phyloP scores from a whole-genome alignment of 2,329 filamentous ascomycete species.

The Pseudopyricularia javanii region DNA sequence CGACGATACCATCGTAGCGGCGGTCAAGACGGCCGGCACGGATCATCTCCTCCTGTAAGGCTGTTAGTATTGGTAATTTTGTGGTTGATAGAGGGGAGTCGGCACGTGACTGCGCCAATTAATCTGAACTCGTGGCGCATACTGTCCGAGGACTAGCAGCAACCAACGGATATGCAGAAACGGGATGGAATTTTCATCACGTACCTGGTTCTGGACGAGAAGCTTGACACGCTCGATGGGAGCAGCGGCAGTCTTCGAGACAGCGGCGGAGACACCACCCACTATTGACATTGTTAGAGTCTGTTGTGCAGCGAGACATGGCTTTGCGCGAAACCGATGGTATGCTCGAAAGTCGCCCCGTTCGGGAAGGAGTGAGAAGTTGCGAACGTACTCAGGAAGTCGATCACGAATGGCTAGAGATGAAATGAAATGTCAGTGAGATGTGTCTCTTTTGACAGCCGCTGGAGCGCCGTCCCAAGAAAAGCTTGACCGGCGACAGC shows the following conservation, averaged over 20 bases:
- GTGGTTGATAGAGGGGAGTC: neutral
- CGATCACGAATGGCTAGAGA: slow-evolving; percentile 79
- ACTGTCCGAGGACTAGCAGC: neutral
- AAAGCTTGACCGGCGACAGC: neutral
- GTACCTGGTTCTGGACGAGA: slow-evolving; percentile 99
- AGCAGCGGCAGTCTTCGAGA: slow-evolving; percentile 99
- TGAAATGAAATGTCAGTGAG: neutral
- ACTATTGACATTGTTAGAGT: slow-evolving; percentile 40
- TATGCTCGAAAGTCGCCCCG: neutral
- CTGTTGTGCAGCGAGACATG: neutral
- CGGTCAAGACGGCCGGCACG: slow-evolving; percentile 96
- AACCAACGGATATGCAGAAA: neutral
- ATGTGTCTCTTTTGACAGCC: neutral
- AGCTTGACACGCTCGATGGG: slow-evolving; percentile 99
- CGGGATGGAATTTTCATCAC: slow-evolving; percentile 21
- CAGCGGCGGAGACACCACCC: slow-evolving; percentile 99
- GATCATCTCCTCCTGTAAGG: slow-evolving; percentile 91
- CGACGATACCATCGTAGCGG: slow-evolving; percentile 85
- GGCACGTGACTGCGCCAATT: neutral
- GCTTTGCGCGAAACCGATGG: neutral
- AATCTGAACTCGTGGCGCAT: neutral
- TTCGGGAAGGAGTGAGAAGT: slow-evolving; percentile 1
- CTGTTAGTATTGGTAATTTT: slow-evolving; percentile 16
- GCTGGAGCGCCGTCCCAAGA: neutral
- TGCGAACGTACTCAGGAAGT: slow-evolving; percentile 88